Conservation (phyloP, 1,284 basidiomycete species). For the Cutaneotrichosporon dermatis region DNA sequence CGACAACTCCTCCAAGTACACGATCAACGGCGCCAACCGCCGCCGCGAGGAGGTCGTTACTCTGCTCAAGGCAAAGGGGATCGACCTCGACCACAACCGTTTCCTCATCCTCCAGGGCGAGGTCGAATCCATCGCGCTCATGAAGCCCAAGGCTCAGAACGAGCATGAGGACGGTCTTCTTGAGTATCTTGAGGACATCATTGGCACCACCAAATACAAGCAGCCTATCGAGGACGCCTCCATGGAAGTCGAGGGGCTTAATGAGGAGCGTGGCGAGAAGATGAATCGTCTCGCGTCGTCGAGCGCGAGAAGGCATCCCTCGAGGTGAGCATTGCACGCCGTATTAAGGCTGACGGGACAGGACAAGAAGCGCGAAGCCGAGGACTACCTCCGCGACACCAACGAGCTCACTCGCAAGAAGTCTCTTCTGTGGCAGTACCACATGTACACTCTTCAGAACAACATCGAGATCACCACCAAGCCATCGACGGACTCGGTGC, state of each 20-base stretch:
- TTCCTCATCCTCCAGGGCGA: slow-evolving; percentile 98
- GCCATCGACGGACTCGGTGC: slow-evolving; percentile 57
- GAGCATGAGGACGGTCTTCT: slow-evolving; percentile 96
- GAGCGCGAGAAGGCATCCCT: slow-evolving; percentile 86
- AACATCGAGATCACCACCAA: slow-evolving; percentile 60
- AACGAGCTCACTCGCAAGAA: slow-evolving; percentile 74
- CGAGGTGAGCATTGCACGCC: slow-evolving; percentile 55
- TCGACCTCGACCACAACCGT: slow-evolving; percentile 96
- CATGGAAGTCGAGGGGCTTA: slow-evolving; percentile 72
- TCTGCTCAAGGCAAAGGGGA: slow-evolving; percentile 85
- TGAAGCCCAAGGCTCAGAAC: slow-evolving; percentile 92
- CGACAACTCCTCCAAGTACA: slow-evolving; percentile 88
- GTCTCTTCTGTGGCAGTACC: slow-evolving; percentile 73
- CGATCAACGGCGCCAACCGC: slow-evolving; percentile 73
- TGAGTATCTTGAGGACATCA: slow-evolving; percentile 97
- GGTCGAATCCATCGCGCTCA: slow-evolving; percentile 97
- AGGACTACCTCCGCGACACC: slow-evolving; percentile 74
- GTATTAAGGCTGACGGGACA: slow-evolving; percentile 15
- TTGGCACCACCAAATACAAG: slow-evolving; percentile 90
- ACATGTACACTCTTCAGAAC: slow-evolving; percentile 65
- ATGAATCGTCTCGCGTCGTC: slow-evolving; percentile 84
- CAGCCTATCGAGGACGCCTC: slow-evolving; percentile 80
- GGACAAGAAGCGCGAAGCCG: slow-evolving; percentile 75
- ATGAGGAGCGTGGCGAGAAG: slow-evolving; percentile 78
- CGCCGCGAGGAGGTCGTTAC: slow-evolving; percentile 86